Percentiles rank a stretch among this genome's conserved stretches.
Conservation (phyloP, 2,329 filamentous ascomycete species). For the Nothophoma quercina region DNA sequence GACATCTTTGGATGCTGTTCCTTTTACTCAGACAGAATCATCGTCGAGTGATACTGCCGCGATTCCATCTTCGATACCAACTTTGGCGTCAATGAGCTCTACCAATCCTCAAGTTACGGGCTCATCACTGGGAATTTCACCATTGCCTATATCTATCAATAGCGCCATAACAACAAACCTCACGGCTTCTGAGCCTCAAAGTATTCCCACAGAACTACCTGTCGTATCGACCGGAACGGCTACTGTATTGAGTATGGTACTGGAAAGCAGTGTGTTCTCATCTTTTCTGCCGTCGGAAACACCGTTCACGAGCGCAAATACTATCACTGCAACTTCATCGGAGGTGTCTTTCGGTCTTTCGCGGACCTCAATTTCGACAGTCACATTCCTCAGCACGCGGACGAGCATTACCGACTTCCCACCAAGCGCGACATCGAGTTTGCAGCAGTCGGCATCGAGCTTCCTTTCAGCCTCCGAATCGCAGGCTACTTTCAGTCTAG, state of each 20-base stretch:
- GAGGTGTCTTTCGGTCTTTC: not conserved
- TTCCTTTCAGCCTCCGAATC: not conserved
- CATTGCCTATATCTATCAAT: not conserved
- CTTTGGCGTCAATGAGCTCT: not conserved
- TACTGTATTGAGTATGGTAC: not conserved
- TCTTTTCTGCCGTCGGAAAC: conserved; percentile 9
- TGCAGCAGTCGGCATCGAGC: not conserved
- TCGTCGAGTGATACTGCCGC: not conserved
- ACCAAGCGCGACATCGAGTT: not conserved
- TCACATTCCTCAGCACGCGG: not conserved
- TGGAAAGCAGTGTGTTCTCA: not conserved
- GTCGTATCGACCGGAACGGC: not conserved
- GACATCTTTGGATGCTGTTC: not conserved
- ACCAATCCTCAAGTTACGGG: not conserved
- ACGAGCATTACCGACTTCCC: not conserved
- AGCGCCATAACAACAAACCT: not conserved
- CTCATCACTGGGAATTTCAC: not conserved
- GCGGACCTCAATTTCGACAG: not conserved
- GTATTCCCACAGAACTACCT: not conserved
- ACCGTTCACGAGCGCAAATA: not conserved
- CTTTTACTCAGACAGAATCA: not conserved
- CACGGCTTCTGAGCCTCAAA: not conserved
- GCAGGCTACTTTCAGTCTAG: not conserved
- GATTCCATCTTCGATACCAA: not conserved
- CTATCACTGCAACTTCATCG: not conserved